These are phyloP conservation scores for Hymenoscyphus scutula DNA, from an alignment of 2,329 filamentous ascomycete genomes.

Conservation along the genomic window DNA sequence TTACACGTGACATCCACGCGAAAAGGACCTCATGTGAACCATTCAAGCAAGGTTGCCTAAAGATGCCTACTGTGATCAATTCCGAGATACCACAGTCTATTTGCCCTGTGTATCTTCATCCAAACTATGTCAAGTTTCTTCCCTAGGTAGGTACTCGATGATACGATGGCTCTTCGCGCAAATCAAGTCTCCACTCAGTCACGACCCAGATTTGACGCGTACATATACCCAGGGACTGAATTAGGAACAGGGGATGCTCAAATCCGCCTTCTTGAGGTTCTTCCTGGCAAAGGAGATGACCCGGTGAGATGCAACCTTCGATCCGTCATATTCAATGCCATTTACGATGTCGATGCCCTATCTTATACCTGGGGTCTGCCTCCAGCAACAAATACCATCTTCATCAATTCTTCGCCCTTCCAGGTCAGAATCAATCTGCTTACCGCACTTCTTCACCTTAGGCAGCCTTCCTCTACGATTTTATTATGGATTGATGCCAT, in stretches of 20 bases:
- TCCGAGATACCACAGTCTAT: no score
- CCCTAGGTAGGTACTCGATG: no score
- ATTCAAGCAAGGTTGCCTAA: no score
- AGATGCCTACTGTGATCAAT: no score
- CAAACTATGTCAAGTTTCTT: no score
- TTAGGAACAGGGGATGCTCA: background rate
- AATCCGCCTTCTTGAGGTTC: background rate
- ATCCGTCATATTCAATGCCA: background rate
- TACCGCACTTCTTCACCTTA: background rate
- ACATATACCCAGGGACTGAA: background rate
- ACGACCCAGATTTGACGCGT: no score
- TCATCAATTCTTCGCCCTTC: background rate
- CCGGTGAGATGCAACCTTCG: background rate
- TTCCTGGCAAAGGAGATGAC: background rate
- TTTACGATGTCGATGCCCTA: background rate
- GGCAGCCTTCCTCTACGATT: background rate
- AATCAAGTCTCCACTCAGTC: no score
- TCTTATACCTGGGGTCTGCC: background rate
- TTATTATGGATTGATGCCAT: constrained; percentile 19
- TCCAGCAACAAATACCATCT: constrained; percentile 8
- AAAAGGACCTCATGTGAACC: no score
- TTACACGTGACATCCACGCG: no score
- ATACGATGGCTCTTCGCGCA: no score
- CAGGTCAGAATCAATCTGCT: background rate
- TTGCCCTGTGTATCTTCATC: no score